Evolutionary conservation across 495 filamentous ascomycete genomes (phyloP).

Genomic region (Neurospora discreta): DNA sequence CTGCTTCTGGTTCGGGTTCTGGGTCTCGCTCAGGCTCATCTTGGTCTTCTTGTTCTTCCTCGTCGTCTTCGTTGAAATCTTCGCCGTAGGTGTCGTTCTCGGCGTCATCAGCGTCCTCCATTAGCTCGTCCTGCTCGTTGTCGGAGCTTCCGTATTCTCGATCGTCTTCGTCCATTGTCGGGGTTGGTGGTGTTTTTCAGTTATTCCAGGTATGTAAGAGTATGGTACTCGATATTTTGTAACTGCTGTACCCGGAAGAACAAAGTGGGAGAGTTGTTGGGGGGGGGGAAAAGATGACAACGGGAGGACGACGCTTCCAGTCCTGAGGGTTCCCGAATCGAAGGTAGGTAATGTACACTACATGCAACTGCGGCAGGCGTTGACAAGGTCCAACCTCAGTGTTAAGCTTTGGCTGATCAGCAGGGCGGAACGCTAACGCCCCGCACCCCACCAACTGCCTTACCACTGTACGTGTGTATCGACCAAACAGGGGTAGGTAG

Average conservation of each 20-base stretch:
- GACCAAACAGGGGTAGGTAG: background rate
- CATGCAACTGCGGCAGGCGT: background rate
- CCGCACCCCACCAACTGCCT: background rate
- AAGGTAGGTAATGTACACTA: background rate
- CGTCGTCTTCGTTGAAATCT: slow-evolving; percentile 44
- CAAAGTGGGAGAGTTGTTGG: background rate
- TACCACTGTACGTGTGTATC: background rate
- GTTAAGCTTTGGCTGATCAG: background rate
- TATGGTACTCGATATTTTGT: background rate
- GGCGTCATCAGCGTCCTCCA: slow-evolving; percentile 51
- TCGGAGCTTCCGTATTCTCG: slow-evolving; percentile 42
- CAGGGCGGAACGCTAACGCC: background rate
- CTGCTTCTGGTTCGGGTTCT: slow-evolving; percentile 12
- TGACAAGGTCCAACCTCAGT: background rate
- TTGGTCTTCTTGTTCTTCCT: slow-evolving; percentile 49
- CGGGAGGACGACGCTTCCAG: background rate
- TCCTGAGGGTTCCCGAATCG: background rate
- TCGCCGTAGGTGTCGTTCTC: slow-evolving; percentile 48
- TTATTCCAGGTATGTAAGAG: background rate
- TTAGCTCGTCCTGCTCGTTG: slow-evolving; percentile 53
- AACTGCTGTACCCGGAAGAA: background rate
- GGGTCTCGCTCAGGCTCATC: slow-evolving; percentile 22
- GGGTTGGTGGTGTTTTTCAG: background rate
- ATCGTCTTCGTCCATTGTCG: slow-evolving; percentile 30
- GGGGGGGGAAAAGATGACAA: background rate